Conservation (phyloP, 306 rosid genomes). For the Prinsepia uniflora region DNA sequence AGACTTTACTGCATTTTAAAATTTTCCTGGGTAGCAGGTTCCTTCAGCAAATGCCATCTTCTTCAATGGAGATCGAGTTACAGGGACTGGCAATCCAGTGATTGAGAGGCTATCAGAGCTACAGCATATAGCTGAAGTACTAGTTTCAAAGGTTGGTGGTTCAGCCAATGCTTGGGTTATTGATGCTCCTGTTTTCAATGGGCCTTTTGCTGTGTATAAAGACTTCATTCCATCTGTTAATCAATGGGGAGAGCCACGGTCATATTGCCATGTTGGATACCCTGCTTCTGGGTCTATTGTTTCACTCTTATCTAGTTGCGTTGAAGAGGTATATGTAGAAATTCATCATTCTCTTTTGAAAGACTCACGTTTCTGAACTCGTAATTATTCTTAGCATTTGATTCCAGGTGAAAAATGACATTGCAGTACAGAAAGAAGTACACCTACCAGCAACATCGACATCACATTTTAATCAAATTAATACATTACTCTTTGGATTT, state of each 20-base stretch:
- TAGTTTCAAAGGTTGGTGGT: constrained; percentile 68
- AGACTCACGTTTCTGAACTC: background rate
- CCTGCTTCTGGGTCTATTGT: constrained; percentile 57
- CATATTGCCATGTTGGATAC: constrained; percentile 50
- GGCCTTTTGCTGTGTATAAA: constrained; percentile 74
- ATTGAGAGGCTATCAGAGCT: constrained; percentile 67
- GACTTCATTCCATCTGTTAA: constrained; percentile 66
- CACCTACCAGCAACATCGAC: constrained; percentile 15
- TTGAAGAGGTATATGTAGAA: constrained; percentile 49
- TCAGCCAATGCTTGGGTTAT: constrained; percentile 76
- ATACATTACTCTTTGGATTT: constrained; percentile 69
- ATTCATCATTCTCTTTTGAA: background rate
- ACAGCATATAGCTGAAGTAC: constrained; percentile 59
- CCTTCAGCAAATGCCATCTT: constrained; percentile 67
- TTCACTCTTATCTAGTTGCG: constrained; percentile 54
- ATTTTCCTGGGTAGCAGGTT: constrained; percentile 36
- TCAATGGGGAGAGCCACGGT: constrained; percentile 72
- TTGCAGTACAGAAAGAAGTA: constrained; percentile 27
- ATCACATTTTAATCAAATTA: constrained; percentile 30
- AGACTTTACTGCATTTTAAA: background rate
- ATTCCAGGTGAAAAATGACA: constrained; percentile 45
- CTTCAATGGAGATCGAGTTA: constrained; percentile 74
- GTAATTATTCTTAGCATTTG: background rate
- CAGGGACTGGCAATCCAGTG: constrained; percentile 66
- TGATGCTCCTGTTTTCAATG: constrained; percentile 69